Percentiles rank a stretch among this genome's conserved stretches.
Evolutionary conservation across 2,329 filamentous ascomycete species (phyloP).

Genomic region (Botrytis hyacinthi): DNA sequence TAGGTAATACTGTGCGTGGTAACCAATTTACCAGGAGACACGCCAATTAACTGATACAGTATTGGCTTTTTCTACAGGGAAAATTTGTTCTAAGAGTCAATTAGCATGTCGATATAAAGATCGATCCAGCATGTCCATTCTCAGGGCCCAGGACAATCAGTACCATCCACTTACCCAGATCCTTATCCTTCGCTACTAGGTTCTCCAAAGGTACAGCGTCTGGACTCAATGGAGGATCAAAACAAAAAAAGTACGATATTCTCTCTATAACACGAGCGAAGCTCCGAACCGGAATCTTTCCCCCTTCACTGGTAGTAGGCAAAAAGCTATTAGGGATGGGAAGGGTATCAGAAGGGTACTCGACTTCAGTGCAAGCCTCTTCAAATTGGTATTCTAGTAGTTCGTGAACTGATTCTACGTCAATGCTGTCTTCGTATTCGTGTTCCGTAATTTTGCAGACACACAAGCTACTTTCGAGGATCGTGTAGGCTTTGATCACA

Average conservation of each 20-base stretch:
- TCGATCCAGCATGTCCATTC: background rate
- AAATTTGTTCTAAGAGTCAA: background rate
- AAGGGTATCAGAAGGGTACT: fast-evolving
- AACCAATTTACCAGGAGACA: background rate
- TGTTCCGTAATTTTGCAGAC: too few species aligned
- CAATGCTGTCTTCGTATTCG: too few species aligned
- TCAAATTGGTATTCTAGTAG: background rate
- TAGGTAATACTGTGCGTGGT: too few species aligned
- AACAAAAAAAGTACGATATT: background rate
- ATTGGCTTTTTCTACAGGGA: background rate
- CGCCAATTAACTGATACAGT: background rate
- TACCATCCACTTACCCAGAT: background rate
- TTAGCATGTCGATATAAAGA: background rate
- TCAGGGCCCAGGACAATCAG: background rate
- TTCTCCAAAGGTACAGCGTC: background rate
- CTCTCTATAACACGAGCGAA: background rate
- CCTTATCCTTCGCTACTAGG: background rate
- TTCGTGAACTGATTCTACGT: background rate
- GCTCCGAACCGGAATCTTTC: background rate
- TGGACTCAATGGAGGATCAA: background rate
- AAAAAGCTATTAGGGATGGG: background rate
- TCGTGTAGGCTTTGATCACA: background rate
- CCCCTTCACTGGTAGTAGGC: background rate
- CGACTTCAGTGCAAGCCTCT: background rate
- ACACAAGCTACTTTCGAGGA: background rate